A percentile compares a stretch with the other conserved stretches of the same genome.
phyloP scores from a whole-genome alignment of 2,329 filamentous ascomycete species.

The Diaporthe ampelina region DNA sequence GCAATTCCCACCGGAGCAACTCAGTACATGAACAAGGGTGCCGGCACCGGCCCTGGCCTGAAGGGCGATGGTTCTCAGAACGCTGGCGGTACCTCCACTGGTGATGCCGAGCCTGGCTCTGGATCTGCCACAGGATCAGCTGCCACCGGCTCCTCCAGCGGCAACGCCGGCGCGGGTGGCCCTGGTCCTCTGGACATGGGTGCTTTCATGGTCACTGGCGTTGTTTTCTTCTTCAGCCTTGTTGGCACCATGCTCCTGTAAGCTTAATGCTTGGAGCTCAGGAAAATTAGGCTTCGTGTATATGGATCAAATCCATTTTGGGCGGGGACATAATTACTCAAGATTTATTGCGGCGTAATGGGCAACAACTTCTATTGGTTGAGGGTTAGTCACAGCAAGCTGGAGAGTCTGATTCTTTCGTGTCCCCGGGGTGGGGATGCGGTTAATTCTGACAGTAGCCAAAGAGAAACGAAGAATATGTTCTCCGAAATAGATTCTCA shows the following conservation, averaged over 20 bases:
- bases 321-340: slow-evolving; percentile 22
- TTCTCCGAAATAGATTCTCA: slow-evolving; percentile 7
- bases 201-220: slow-evolving; percentile 52
- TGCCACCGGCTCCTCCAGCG: slow-evolving; percentile 45
- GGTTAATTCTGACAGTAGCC: slow-evolving; percentile 31
- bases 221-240: slow-evolving; percentile 54
- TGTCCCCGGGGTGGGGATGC: slow-evolving; percentile 1
- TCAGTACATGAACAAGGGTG: slow-evolving; percentile 68
- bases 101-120: slow-evolving; percentile 55
- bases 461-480: slow-evolving; percentile 8
- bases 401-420: slow-evolving; percentile 10
- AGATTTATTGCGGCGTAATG: slow-evolving; percentile 18
- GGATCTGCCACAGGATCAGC: slow-evolving; percentile 55
- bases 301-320: background rate
- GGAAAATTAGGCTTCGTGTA: background rate
- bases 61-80: slow-evolving; percentile 68
- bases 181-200: slow-evolving; percentile 54
- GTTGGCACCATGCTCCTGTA: slow-evolving; percentile 57
- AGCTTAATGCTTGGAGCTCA: slow-evolving; percentile 23
- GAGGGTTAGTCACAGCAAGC: slow-evolving; percentile 14
- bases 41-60: slow-evolving; percentile 67
- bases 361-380: background rate
- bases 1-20: slow-evolving; percentile 64
- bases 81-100: slow-evolving; percentile 61
- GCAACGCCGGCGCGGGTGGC: slow-evolving; percentile 52